These are phyloP conservation scores for Conticribra weissflogii DNA, from an alignment of 108 stramenopile genomes.

Conservation along the genomic window DNA sequence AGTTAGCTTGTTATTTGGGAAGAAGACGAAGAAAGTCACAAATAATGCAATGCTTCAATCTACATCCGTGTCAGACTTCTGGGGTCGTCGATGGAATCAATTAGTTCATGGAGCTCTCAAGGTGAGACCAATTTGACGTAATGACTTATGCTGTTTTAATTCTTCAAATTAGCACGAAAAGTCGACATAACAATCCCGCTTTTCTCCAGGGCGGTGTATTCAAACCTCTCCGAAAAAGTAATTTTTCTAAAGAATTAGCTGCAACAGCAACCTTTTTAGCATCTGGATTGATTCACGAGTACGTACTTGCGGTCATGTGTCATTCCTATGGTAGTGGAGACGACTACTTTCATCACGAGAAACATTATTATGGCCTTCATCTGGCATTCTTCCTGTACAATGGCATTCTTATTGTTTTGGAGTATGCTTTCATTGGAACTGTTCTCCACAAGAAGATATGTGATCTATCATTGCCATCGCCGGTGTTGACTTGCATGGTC, in stretches of 20 bases:
- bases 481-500: conserved; percentile 45
- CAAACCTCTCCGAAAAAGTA: conserved; percentile 41
- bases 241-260: conserved; percentile 21
- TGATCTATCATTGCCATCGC: conserved; percentile 39
- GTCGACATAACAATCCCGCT: neutral
- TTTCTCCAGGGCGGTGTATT: conserved; percentile 42
- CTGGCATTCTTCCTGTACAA: conserved; percentile 65
- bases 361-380: conserved; percentile 42
- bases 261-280: conserved; percentile 50
- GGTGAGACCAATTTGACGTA: neutral
- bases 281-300: conserved; percentile 66
- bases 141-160: neutral
- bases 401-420: conserved; percentile 54
- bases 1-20: neutral
- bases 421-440: conserved; percentile 39
- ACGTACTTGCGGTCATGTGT: conserved; percentile 45
- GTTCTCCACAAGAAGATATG: conserved; percentile 35
- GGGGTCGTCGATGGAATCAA: conserved; percentile 64
- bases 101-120: conserved; percentile 48
- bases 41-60: neutral
- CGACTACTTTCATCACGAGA: neutral
- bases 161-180: too few species aligned
- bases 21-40: neutral
- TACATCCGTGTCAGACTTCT: conserved; percentile 56
- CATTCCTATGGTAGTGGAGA: neutral